Percentiles rank a stretch among this genome's conserved stretches.
These are phyloP conservation scores for Hypoxylon sp. DNA, from an alignment of 2,329 filamentous ascomycete species.

Conservation along the genomic window DNA sequence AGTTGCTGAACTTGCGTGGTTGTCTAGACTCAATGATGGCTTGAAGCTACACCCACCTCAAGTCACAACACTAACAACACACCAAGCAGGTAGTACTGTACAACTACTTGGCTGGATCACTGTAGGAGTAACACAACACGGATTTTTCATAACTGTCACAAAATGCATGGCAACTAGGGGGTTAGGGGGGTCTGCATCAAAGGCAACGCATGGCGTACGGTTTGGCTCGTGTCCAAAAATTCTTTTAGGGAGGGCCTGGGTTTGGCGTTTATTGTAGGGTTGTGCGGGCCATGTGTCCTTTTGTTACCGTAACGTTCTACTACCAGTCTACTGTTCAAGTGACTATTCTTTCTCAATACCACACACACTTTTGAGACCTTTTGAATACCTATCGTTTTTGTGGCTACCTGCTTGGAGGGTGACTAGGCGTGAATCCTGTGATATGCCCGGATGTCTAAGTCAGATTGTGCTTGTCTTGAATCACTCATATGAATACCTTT, in stretches of 20 bases:
- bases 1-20: slow-evolving; percentile 15
- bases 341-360: neutral
- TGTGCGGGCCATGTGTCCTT: slow-evolving; percentile 13
- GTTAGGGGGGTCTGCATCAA: slow-evolving; percentile 16
- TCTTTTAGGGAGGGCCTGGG: slow-evolving; percentile 3
- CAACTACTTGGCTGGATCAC: slow-evolving; percentile 18
- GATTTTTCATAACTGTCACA: slow-evolving; percentile 16
- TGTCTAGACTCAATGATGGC: slow-evolving; percentile 22
- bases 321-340: slow-evolving; percentile 7
- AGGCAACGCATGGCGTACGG: slow-evolving; percentile 33
- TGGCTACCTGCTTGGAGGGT: neutral
- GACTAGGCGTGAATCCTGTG: neutral
- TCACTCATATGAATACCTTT: neutral
- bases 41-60: slow-evolving; percentile 18
- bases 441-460: too few species aligned
- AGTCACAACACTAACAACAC: slow-evolving; percentile 14
- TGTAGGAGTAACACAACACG: slow-evolving; percentile 20
- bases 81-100: slow-evolving; percentile 4
- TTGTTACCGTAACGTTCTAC: slow-evolving; percentile 20
- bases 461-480: neutral
- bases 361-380: neutral
- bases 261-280: slow-evolving; percentile 24
- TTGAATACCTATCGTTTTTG: neutral
- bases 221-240: slow-evolving; percentile 15
- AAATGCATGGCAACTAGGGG: slow-evolving; percentile 33